Base-by-base conservation (phyloP, 1,139 yeast genomes). In the Zygosaccharomyces sapae region DNA sequence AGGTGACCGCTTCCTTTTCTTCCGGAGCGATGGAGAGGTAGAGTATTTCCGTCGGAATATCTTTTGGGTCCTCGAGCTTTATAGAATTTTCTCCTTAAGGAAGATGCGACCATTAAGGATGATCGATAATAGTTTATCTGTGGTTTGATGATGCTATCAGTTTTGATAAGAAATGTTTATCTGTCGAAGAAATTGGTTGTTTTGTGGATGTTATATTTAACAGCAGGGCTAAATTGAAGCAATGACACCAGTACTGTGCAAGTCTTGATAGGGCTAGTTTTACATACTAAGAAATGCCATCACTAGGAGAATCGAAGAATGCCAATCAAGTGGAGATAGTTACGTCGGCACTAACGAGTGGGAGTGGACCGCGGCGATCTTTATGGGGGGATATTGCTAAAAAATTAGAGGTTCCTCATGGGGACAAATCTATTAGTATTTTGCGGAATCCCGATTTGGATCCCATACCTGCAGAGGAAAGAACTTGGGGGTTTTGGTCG, bases 371-470 rank as follows among this genome's bases (percentile, higher is more conserved):
- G 4, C 10, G 19, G 30, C 22, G 6, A 5, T 20, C 40, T 10
- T 7, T 24, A 12, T 37, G 40, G 40, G 40, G n/a, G 10, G 24
- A 37, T 22, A 10, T 37, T 24, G 13, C 62, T 29, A 63, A 62
- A 43, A 51, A 70, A n/a, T 73, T 74, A 16, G 72, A 60, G 39
- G 62, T 60, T 3, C 64, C 64, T 10, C 62, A 60, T 41, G 50
- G 31, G 4, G 55, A 46, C 13, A 53, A 55, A 27, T 47, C 53
- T 10, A 47, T 59, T 8, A 48, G 50, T 25, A 42, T 56, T 8
- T 51, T 59, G 6, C 57, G 55, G 38, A 61, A 64, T 43, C 62
- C 62, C 24, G 68, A 65, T 46, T 47, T 65, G 44, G 62, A 59
- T n/a, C 69, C 69, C 1, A 64, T 65, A 61, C 62, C 62, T 1